These are phyloP conservation scores for Ogataea neopini DNA, from an alignment of 805 yeast genomes.

Conservation along the genomic window DNA sequence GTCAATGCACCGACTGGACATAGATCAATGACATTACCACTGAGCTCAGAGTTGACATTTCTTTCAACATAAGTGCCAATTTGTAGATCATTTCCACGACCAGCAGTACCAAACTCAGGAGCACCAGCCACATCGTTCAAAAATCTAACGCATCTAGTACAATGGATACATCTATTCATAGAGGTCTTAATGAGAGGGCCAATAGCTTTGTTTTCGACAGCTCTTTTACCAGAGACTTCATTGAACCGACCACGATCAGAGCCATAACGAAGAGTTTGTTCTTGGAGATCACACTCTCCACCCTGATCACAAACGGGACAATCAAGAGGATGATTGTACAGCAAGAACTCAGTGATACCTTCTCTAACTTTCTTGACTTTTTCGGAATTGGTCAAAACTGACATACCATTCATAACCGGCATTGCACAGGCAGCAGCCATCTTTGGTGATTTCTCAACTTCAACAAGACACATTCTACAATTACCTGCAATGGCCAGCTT, in stretches of 20 bases:
- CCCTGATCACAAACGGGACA: conserved; percentile 95
- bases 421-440: conserved; percentile 89
- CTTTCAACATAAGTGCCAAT: conserved; percentile 87
- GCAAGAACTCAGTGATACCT: conserved; percentile 85
- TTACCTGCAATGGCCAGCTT: conserved; percentile 89
- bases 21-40: conserved; percentile 83
- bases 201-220: conserved; percentile 86
- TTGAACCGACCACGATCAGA: conserved; percentile 82
- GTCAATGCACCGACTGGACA: conserved; percentile 94
- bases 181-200: conserved; percentile 89
- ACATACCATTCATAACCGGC: conserved; percentile 92
- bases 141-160: conserved; percentile 89
- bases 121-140: conserved; percentile 92
- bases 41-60: conserved; percentile 79
- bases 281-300: conserved; percentile 92
- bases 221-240: conserved; percentile 83
- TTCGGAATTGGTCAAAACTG: conserved; percentile 75
- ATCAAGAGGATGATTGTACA: conserved; percentile 88
- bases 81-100: conserved; percentile 91
- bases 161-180: conserved; percentile 91
- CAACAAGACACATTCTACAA: conserved; percentile 92
- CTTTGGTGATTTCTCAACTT: conserved; percentile 86
- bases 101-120: conserved; percentile 84
- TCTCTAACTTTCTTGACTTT: conserved; percentile 82
- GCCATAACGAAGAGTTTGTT: conserved; percentile 81